These are phyloP conservation scores for Verticillium zaregamsianum DNA, from an alignment of 2,329 filamentous ascomycete genomes.

Conservation along the genomic window DNA sequence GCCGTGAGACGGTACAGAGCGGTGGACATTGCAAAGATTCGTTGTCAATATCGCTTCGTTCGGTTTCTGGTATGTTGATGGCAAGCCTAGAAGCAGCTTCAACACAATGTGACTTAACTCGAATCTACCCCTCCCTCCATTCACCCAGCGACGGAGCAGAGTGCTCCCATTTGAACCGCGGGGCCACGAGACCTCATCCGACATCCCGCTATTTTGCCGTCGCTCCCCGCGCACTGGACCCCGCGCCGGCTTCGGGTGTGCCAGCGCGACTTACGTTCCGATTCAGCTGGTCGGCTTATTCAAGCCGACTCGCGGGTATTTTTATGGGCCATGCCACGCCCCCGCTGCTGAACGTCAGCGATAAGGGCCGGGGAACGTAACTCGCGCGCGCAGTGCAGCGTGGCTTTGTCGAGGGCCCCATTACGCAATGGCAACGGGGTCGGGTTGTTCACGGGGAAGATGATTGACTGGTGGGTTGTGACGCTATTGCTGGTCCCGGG, in stretches of 20 bases:
- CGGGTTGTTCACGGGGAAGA: no score
- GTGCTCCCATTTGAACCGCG: not conserved
- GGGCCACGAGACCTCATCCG: not conserved
- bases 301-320: not conserved
- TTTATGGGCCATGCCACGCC: no score
- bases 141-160: not conserved
- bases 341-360: no score
- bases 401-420: no score
- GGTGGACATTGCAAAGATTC: not conserved
- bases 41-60: not conserved
- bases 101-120: not conserved
- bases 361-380: not conserved
- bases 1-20: slow-evolving; percentile 29
- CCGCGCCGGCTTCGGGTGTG: not conserved
- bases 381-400: no score
- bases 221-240: not conserved
- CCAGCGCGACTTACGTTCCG: no score
- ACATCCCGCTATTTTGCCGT: not conserved
- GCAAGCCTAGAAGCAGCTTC: no score
- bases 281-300: not conserved
- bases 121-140: not conserved
- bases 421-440: no score
- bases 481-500: no score
- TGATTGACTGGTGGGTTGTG: no score
- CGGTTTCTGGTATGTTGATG: no score